A percentile compares a stretch with the other conserved stretches of the same genome.
Evolutionary conservation across 2,329 filamentous ascomycete genomes (phyloP).

Genomic region (Colletotrichum theobromicola): DNA sequence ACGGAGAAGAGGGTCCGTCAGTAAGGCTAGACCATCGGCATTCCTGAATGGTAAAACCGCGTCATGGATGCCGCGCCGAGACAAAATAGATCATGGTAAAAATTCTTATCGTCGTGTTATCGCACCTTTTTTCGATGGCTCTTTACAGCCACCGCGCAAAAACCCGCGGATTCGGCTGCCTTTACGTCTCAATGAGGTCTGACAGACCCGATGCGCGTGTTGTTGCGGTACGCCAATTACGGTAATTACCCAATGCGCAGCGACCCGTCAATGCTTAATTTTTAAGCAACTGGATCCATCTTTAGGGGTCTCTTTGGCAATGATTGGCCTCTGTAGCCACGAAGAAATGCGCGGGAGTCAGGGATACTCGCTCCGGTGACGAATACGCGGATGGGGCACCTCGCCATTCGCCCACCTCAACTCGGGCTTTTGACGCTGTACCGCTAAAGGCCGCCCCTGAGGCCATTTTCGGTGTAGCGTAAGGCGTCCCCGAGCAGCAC

Average conservation of each 20-base stretch:
- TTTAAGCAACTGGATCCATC: background rate
- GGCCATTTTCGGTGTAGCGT: background rate
- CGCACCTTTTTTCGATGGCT: background rate
- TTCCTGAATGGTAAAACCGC: background rate
- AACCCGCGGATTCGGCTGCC: background rate
- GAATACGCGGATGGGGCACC: conserved; percentile 10
- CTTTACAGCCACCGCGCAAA: background rate
- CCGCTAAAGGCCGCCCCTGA: background rate
- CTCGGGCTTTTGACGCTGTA: background rate
- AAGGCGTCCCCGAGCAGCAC: background rate
- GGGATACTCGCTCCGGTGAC: background rate
- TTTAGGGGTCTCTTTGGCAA: background rate
- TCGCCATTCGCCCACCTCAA: background rate
- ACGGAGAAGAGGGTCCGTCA: background rate
- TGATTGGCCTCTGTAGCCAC: background rate
- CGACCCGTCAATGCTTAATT: background rate
- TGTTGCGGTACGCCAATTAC: background rate
- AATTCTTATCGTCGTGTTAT: background rate
- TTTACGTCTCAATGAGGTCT: background rate
- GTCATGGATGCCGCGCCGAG: background rate
- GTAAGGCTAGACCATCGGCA: background rate
- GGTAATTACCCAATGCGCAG: background rate
- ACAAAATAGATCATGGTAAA: background rate
- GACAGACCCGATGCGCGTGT: background rate
- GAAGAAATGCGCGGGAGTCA: background rate